Base-by-base conservation (phyloP, 2,329 filamentous ascomycete species). In the Aureobasidium mangrovei region DNA sequence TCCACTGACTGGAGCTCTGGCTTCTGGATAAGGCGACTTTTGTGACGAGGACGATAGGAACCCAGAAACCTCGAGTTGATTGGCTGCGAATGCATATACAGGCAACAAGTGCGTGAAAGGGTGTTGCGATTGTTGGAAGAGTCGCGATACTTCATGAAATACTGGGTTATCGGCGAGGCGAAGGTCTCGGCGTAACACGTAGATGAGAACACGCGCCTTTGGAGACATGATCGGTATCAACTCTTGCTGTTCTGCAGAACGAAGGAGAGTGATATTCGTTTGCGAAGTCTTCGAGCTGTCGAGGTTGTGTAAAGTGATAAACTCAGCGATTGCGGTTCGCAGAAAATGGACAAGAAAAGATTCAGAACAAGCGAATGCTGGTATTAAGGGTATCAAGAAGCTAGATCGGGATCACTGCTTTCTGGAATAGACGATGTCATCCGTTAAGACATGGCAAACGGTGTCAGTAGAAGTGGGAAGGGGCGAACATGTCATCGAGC, bases 131-230 rank as follows among this genome's bases (percentile, higher is more conserved):
- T 80, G 56, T 71, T 71, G 47, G 78, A 72, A 62, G 69, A 76
- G 59, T n/a, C 67, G 66, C 28, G 72, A 69, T 5, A 77, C 68
- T 56, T 77, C 73, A 63, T 88, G 76, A 24, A 91, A 76, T 40
- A 90, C 76, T 0, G 86, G 86, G 63, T 91, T 91, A 68, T 91
- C 87, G 29, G 79, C 75, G 28, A 86, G 74, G 57, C 88, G 83
- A 24, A 90, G 74, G 65, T 91, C 88, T 60, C 83, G 81, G 42
- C 86, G 81, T 35, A 91, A 68, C 26, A 91, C 67, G 64, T 89
- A 90, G 54, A 91, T 74, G 49, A 90, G 71, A 27, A 87, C 74
- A 8, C 44, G 45, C 32, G 43, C 53, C 31, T 54, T 54, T 9
- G 53, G 31, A 12, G 53, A 48, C 53, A 54, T 54, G 28, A 29